Conservation (phyloP, 805 yeast species). For the Tetrapisispora iriomotensis region DNA sequence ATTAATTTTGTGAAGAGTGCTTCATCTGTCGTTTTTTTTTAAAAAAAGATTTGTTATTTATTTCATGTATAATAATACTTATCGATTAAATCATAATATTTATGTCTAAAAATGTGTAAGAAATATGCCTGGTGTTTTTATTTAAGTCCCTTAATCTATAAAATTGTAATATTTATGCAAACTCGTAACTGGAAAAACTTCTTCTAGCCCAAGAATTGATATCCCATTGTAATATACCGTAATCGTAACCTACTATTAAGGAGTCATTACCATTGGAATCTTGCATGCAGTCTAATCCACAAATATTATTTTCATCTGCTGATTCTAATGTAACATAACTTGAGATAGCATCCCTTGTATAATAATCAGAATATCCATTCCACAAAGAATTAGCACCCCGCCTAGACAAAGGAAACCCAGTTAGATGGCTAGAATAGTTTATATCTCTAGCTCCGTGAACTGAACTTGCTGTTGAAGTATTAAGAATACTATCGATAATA, state of each 20-base stretch:
- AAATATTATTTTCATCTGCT: slow-evolving; percentile 38
- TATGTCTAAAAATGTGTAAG: too few species aligned
- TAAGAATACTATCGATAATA: not conserved
- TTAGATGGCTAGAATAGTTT: not conserved
- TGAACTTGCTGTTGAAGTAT: not conserved
- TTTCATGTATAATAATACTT: too few species aligned
- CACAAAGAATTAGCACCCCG: not conserved
- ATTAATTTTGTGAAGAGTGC: too few species aligned
- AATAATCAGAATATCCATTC: not conserved
- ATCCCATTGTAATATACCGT: slow-evolving; percentile 62
- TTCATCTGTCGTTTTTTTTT: too few species aligned
- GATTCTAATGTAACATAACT: slow-evolving; percentile 7
- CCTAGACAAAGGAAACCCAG: slow-evolving; percentile 3
- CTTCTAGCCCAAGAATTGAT: slow-evolving; percentile 56
- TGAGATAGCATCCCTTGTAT: slow-evolving; percentile 1
- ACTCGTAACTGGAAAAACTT: slow-evolving; percentile 47
- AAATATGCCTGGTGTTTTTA: too few species aligned
- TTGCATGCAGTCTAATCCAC: slow-evolving; percentile 53
- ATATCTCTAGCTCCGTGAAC: not conserved
- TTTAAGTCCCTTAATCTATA: too few species aligned
- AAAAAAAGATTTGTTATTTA: too few species aligned
- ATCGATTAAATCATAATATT: too few species aligned
- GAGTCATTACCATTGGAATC: slow-evolving; percentile 38
- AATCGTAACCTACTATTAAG: slow-evolving; percentile 52
- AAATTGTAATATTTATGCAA: slow-evolving; percentile 30